These are phyloP conservation scores for Leishmania tropica DNA, from an alignment of 208 protist species.

Conservation along the genomic window DNA sequence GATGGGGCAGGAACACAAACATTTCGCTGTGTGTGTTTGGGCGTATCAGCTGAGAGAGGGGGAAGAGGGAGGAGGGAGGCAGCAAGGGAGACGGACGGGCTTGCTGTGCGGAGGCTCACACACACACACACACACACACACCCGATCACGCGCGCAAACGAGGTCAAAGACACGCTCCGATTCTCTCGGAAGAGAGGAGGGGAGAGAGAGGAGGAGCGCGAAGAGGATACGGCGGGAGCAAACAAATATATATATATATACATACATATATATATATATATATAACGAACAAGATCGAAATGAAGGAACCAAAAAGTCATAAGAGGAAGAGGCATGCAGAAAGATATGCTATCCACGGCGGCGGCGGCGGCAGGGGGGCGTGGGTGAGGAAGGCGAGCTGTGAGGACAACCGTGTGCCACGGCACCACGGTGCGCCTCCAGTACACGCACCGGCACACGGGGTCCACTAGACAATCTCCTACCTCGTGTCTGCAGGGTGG, in stretches of 20 bases:
- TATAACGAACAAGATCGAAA: neutral
- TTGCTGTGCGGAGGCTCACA: neutral
- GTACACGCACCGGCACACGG: neutral
- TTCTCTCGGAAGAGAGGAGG: neutral
- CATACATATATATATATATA: neutral
- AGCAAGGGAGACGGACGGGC: neutral
- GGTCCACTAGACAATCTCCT: neutral
- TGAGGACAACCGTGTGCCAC: neutral
- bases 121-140: constrained; percentile 10
- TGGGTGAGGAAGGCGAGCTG: neutral
- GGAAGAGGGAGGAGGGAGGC: neutral
- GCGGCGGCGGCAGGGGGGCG: neutral
- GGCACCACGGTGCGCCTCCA: neutral
- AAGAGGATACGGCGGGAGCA: neutral
- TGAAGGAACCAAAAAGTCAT: neutral
- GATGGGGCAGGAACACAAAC: neutral
- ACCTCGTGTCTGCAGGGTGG: neutral
- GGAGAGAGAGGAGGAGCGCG: neutral
- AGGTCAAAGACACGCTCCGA: neutral
- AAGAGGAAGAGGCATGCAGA: neutral
- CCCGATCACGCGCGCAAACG: neutral
- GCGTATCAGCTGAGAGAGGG: constrained; percentile 6
- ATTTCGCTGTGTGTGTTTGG: constrained; percentile 4
- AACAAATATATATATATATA: neutral
- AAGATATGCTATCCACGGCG: neutral